A percentile compares a stretch with the other conserved stretches of the same genome.
Evolutionary conservation across 768 basidiomycete species (phyloP).

Genomic region (Mycena maculata): DNA sequence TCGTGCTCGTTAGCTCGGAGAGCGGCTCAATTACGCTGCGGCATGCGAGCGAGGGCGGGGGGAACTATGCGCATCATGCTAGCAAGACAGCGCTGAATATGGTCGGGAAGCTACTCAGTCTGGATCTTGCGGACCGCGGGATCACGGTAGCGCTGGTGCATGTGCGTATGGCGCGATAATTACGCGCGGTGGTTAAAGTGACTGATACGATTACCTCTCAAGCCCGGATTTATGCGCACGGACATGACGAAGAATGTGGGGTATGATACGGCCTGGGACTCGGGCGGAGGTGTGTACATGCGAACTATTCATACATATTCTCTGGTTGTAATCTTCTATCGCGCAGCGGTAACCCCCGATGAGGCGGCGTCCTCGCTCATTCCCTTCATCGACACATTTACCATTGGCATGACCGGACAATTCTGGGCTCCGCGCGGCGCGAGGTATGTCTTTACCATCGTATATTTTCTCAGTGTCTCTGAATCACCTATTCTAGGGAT

Average conservation of each 20-base stretch:
- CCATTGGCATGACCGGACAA: slow-evolving; percentile 50
- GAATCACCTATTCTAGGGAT: no score
- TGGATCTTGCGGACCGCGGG: slow-evolving; percentile 52
- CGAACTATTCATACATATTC: not conserved
- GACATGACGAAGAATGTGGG: slow-evolving; percentile 60
- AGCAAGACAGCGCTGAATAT: slow-evolving; percentile 62
- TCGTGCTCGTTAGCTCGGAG: slow-evolving; percentile 59
- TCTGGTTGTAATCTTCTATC: not conserved
- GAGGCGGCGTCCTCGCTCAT: slow-evolving; percentile 53
- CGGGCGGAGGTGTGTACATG: slow-evolving; percentile 52
- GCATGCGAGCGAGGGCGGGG: slow-evolving; percentile 57
- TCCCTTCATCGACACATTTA: slow-evolving; percentile 50
- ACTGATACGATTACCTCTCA: no score
- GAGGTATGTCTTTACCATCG: slow-evolving; percentile 37
- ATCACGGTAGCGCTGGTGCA: slow-evolving; percentile 57
- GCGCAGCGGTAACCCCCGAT: slow-evolving; percentile 56
- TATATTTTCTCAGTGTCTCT: no score
- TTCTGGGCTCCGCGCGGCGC: slow-evolving; percentile 61
- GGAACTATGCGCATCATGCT: slow-evolving; percentile 62
- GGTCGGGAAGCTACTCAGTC: slow-evolving; percentile 55
- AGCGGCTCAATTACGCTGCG: slow-evolving; percentile 57
- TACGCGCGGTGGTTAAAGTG: no score
- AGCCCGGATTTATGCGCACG: slow-evolving; percentile 63
- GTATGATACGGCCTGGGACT: slow-evolving; percentile 56
- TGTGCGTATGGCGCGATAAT: slow-evolving; percentile 41